A percentile compares a stretch with the other conserved stretches of the same genome.
phyloP scores from a whole-genome alignment of 805 yeast species.

The Candida succiphila region DNA sequence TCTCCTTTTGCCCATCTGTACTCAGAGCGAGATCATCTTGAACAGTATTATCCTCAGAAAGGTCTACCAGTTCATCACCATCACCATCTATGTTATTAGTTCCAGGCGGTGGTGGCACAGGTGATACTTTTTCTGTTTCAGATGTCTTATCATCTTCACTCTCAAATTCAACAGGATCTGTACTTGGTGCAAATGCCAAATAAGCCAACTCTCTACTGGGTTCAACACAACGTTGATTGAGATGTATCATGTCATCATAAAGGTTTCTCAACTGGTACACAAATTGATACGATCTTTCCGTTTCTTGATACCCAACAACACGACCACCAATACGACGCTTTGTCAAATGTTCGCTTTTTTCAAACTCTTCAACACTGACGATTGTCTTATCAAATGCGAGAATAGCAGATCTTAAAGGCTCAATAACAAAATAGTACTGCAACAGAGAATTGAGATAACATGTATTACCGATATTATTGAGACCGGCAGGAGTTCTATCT shows the following conservation, averaged over 20 bases:
- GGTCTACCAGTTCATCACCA: neutral
- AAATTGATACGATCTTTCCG: slow-evolving; percentile 75
- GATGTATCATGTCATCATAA: slow-evolving; percentile 59
- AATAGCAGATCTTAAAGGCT: slow-evolving; percentile 66
- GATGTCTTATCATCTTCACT: slow-evolving; percentile 3
- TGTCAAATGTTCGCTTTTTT: slow-evolving; percentile 21
- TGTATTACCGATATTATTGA: slow-evolving; percentile 92
- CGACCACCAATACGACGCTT: slow-evolving; percentile 82
- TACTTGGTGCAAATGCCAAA: slow-evolving; percentile 71
- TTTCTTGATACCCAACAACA: slow-evolving; percentile 66
- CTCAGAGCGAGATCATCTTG: neutral
- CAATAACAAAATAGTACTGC: slow-evolving; percentile 82
- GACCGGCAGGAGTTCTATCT: slow-evolving; percentile 79
- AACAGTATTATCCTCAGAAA: neutral
- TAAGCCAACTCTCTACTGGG: slow-evolving; percentile 84
- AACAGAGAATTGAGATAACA: slow-evolving; percentile 86
- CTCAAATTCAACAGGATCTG: slow-evolving; percentile 54
- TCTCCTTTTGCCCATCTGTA: neutral
- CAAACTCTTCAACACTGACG: slow-evolving; percentile 13
- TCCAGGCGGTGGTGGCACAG: slow-evolving; percentile 1
- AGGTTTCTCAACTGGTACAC: slow-evolving; percentile 61
- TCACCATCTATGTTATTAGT: neutral
- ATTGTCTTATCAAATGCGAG: slow-evolving; percentile 38
- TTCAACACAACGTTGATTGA: slow-evolving; percentile 53
- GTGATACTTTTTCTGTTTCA: neutral